phyloP scores from a whole-genome alignment of 2,329 filamentous ascomycete species.

The Aaosphaeria pasadenensis region DNA sequence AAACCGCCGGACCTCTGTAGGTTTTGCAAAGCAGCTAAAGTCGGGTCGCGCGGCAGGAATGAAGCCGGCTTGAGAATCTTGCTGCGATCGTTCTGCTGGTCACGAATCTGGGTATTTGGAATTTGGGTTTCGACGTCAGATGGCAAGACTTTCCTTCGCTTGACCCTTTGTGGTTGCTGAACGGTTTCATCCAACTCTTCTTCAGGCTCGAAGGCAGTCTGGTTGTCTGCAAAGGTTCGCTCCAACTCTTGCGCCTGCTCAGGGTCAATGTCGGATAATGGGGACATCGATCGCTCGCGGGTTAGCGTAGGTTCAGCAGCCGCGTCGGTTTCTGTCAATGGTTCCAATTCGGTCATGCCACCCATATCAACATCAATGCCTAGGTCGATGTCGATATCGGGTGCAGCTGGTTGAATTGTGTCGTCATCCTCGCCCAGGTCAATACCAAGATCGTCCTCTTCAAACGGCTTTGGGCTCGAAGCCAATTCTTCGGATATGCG shows the following conservation, averaged over 20 bases:
- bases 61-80: constrained; percentile 80
- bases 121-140: constrained; percentile 81
- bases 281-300: constrained; percentile 48
- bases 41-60: constrained; percentile 83
- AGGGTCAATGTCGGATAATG: constrained; percentile 52
- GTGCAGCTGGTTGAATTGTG: constrained; percentile 16
- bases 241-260: constrained; percentile 61
- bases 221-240: constrained; percentile 52
- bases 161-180: constrained; percentile 69
- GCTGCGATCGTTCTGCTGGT: constrained; percentile 80
- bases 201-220: constrained; percentile 27
- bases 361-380: constrained; percentile 38
- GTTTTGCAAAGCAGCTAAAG: constrained; percentile 82
- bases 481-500: constrained; percentile 30
- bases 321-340: constrained; percentile 19
- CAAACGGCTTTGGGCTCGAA: constrained; percentile 51
- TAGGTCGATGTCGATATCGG: constrained; percentile 18
- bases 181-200: constrained; percentile 49
- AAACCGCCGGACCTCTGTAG: constrained; percentile 91
- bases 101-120: constrained; percentile 73
- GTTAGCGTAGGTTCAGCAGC: constrained; percentile 48
- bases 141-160: constrained; percentile 77
- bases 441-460: constrained; percentile 51
- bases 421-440: constrained; percentile 34
- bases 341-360: constrained; percentile 48